Percentiles rank a stretch among this genome's conserved stretches.
phyloP scores from a whole-genome alignment of 2,329 filamentous ascomycete genomes.

The Trichoderma aggressivum region DNA sequence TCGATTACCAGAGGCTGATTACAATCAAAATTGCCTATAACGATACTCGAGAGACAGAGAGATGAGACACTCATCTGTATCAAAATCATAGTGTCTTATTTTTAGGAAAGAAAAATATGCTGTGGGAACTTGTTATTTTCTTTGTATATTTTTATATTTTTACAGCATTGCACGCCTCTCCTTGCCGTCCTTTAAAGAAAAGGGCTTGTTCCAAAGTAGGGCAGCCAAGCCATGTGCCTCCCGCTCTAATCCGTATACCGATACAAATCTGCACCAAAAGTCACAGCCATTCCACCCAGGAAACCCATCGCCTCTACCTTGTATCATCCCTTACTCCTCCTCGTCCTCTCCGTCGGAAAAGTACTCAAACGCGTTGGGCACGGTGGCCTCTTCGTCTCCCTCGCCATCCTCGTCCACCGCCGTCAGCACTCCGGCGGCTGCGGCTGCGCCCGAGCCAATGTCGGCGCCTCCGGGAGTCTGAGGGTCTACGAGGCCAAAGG shows the following conservation, averaged over 20 bases:
- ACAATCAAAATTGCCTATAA: too few species aligned
- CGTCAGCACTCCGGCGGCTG: conserved; percentile 76
- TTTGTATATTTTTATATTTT: too few species aligned
- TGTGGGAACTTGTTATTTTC: background rate
- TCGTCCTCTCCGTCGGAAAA: conserved; percentile 61
- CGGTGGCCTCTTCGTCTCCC: conserved; percentile 66
- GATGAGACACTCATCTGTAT: too few species aligned
- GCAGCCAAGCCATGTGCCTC: background rate
- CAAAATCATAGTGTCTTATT: background rate
- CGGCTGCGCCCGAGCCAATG: conserved; percentile 54
- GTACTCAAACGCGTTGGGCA: conserved; percentile 75
- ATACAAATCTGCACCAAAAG: conserved; percentile 3
- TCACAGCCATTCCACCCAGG: background rate
- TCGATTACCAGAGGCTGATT: too few species aligned
- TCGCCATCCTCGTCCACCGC: conserved; percentile 83
- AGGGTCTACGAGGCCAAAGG: conserved; percentile 31
- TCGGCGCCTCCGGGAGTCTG: conserved; percentile 42
- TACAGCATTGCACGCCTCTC: conserved; percentile 1
- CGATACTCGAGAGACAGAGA: too few species aligned
- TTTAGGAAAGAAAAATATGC: background rate
- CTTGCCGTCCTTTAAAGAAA: background rate
- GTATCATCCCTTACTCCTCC: conserved; percentile 26
- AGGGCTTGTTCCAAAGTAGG: background rate
- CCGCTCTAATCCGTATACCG: conserved; percentile 11
- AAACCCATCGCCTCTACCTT: background rate